phyloP scores from a whole-genome alignment of 768 basidiomycete genomes.

The Boletellus ananas region DNA sequence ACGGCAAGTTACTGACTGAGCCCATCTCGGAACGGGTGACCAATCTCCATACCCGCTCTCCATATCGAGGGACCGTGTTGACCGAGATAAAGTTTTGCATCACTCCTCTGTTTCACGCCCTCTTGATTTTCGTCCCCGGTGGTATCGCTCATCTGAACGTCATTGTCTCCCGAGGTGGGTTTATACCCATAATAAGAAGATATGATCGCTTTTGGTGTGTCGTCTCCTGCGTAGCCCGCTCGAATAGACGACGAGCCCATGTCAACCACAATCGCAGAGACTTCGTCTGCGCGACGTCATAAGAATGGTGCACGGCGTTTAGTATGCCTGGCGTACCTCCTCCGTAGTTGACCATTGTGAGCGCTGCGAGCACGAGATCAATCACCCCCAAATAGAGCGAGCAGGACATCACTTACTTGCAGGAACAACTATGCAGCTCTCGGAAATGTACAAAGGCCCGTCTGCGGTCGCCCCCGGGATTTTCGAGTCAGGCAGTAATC shows the following conservation, averaged over 20 bases:
- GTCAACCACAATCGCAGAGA: conserved; percentile 95
- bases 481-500: too few species aligned
- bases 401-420: too few species aligned
- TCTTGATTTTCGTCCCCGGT: conserved; percentile 31
- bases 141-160: conserved; percentile 41
- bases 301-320: background rate
- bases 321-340: conserved; percentile 54
- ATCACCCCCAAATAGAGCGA: too few species aligned
- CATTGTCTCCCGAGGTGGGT: conserved; percentile 31
- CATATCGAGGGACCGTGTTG: conserved; percentile 88
- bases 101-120: conserved; percentile 36
- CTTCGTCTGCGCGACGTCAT: conserved; percentile 65
- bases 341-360: conserved; percentile 76
- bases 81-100: conserved; percentile 71
- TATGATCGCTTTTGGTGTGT: conserved; percentile 88
- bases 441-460: too few species aligned
- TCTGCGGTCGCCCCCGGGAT: too few species aligned
- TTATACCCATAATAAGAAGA: conserved; percentile 86
- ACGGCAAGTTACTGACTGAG: conserved; percentile 55
- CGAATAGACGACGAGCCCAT: conserved; percentile 87
- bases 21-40: conserved; percentile 79
- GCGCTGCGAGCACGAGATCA: background rate
- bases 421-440: too few species aligned
- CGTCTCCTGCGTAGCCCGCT: conserved; percentile 97
- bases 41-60: conserved; percentile 86